Conservation (phyloP, 1,284 basidiomycete genomes). For the Anthracocystis walkeri region DNA sequence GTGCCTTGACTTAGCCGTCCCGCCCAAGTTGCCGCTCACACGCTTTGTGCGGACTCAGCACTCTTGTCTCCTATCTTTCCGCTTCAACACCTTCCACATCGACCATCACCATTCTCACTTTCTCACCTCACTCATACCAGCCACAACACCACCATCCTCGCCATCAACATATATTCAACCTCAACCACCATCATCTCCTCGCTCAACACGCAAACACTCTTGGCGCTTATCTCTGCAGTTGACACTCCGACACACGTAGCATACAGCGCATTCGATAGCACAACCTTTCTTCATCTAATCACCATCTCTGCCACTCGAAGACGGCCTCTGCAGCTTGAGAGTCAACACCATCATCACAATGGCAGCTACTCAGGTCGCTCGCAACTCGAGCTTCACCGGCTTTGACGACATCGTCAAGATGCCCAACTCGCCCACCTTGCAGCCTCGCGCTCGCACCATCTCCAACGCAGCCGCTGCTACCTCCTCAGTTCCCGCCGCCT, state of each 20-base stretch:
- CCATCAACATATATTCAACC: not conserved
- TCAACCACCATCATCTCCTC: not conserved
- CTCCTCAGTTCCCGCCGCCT: conserved; percentile 14
- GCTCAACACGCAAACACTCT: not conserved
- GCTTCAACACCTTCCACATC: conserved; percentile 1
- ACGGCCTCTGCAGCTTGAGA: conserved; percentile 40
- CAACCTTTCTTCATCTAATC: not conserved
- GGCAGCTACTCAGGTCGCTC: conserved; percentile 53
- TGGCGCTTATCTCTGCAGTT: not conserved
- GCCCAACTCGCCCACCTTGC: conserved; percentile 40
- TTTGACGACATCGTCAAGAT: conserved; percentile 57
- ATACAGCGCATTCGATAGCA: not conserved
- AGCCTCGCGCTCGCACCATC: conserved; percentile 34
- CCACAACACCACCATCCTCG: not conserved
- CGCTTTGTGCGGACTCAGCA: too few relatives aligned
- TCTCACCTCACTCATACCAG: too few relatives aligned
- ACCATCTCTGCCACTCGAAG: conserved; percentile 26
- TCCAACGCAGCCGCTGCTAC: conserved; percentile 17
- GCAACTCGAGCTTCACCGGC: conserved; percentile 45
- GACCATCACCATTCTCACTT: conserved; percentile 6
- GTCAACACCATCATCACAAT: conserved; percentile 21
- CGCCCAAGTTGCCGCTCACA: too few relatives aligned
- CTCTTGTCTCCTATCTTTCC: conserved; percentile 2
- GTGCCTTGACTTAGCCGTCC: too few relatives aligned
- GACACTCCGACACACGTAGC: not conserved